Evolutionary conservation across 2,329 filamentous ascomycete species (phyloP), one percentile per base, ranked within the genome.

Genomic region (Ophiostoma populinum): DNA sequence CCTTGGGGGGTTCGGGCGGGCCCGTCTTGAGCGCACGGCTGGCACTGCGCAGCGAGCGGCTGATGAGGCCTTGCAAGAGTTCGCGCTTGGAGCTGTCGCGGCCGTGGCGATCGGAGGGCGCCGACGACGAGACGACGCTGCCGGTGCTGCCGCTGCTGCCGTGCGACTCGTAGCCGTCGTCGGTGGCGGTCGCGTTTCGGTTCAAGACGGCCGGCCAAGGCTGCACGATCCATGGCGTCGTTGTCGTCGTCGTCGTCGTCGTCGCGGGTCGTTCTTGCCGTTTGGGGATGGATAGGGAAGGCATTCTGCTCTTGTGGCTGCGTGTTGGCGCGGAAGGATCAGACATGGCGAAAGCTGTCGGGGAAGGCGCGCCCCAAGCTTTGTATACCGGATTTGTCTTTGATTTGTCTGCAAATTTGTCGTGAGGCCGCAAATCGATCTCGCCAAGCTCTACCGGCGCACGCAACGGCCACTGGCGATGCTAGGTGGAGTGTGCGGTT

Each of bases 211-310:
- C n/a, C n/a, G n/a, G n/a, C n/a, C n/a, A n/a, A n/a, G n/a, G n/a
- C n/a, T n/a, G n/a, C n/a, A n/a, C n/a, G n/a, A n/a, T n/a, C n/a
- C 10, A 18, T 24, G 20, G 19, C 13, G 35, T 12, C 20, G 32
- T 20, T 28, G 35, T 19, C 13, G 35, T 15, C n/a, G 22, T 16
- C 7, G 8, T 36, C 16, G 16, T 8, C 15, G 17, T 13, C 27
- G 17, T n/a, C 30, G 32, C 18, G 18, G 2, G 12, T 31, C 32
- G 27, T 22, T 16, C 2, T n/a, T 26, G 26, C 13, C 45, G 48
- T 34, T 48, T 50, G 36, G 51, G 43, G 7, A 50, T 45, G 18
- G 50, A 49, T 25, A 55, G 46, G 13, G 50, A 49, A 25, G 51
- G 51, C 52, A 55, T 56, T 25, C 40, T 28, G 22, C n/a, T n/a